Percentiles rank a stretch among this genome's conserved stretches.
These are phyloP conservation scores for Lepiota subincarnata DNA, from an alignment of 768 basidiomycete species.

Conservation along the genomic window DNA sequence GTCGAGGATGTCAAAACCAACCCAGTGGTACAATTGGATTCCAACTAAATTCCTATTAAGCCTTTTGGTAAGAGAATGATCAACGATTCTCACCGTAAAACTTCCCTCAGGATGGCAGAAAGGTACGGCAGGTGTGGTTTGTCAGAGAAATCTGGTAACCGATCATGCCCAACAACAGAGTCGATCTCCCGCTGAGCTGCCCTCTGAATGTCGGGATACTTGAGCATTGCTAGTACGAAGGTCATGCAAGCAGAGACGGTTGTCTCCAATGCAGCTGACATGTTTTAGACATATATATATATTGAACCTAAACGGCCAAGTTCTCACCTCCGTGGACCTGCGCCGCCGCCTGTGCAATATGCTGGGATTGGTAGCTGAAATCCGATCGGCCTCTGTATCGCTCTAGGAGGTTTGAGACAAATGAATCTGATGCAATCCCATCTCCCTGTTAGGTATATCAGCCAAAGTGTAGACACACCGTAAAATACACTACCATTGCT, in stretches of 20 bases:
- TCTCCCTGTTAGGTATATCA: not conserved
- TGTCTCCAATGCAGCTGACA: slow-evolving; percentile 7
- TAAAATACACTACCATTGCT: not conserved
- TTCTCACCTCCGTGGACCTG: slow-evolving; percentile 1
- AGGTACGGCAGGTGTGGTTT: slow-evolving; percentile 16
- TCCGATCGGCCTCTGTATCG: not conserved
- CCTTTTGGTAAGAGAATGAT: not conserved
- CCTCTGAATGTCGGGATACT: slow-evolving; percentile 14
- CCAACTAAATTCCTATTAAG: not conserved
- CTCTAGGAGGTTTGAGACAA: not conserved
- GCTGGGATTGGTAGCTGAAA: not conserved
- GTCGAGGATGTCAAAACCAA: not conserved
- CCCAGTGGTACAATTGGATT: not conserved
- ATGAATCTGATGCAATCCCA: not conserved
- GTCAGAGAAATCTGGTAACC: slow-evolving; percentile 22
- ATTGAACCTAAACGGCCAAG: too few species aligned
- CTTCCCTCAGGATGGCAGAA: slow-evolving; percentile 18
- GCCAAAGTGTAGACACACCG: not conserved
- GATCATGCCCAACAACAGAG: slow-evolving; percentile 13
- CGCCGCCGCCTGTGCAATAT: not conserved
- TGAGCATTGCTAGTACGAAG: slow-evolving; percentile 12
- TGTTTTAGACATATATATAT: not conserved
- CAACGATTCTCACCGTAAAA: slow-evolving; percentile 13
- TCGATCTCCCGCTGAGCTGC: slow-evolving; percentile 24
- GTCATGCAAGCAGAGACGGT: not conserved